Evolutionary conservation across 768 basidiomycete genomes (phyloP).

Genomic region (Termitomyces sp.): DNA sequence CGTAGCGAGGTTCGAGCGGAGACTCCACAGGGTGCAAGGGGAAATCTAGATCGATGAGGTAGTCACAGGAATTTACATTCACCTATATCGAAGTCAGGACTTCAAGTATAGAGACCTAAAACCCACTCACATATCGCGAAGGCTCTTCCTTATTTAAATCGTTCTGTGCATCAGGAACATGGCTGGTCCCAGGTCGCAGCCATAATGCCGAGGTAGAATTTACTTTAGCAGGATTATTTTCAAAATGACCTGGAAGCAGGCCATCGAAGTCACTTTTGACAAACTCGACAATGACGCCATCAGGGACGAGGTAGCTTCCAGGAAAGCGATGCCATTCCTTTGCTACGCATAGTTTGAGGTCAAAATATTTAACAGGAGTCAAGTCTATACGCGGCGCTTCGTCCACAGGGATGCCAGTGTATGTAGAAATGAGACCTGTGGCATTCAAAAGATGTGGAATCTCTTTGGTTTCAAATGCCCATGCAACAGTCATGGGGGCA

Average conservation of each 20-base stretch:
- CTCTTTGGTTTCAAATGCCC: constrained; percentile 70
- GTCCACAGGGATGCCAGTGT: constrained; percentile 32
- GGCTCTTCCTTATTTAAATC: constrained; percentile 80
- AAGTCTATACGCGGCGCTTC: constrained; percentile 56
- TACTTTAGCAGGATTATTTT: constrained; percentile 26
- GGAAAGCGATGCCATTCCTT: constrained; percentile 98
- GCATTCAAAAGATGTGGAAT: constrained; percentile 77
- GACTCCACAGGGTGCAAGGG: constrained; percentile 58
- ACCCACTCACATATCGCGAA: constrained; percentile 63
- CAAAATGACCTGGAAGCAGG: constrained; percentile 82
- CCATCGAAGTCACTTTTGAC: constrained; percentile 91
- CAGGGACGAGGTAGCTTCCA: constrained; percentile 82
- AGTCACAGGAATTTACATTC: constrained; percentile 71
- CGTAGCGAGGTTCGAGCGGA: constrained; percentile 75
- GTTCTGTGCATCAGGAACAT: constrained; percentile 67
- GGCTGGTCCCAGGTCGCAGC: constrained; percentile 58
- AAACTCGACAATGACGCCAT: constrained; percentile 78
- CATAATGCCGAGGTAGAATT: constrained; percentile 31
- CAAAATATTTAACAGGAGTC: constrained; percentile 59
- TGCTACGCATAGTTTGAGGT: constrained; percentile 77
- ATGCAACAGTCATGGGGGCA: constrained; percentile 70
- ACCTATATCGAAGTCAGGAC: constrained; percentile 40
- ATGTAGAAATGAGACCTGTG: constrained; percentile 56
- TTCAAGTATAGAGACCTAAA: constrained; percentile 3
- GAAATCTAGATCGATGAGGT: constrained; percentile 88